Conservation (phyloP, 169 alveolate genomes). For the Amoebophrya sp. region DNA sequence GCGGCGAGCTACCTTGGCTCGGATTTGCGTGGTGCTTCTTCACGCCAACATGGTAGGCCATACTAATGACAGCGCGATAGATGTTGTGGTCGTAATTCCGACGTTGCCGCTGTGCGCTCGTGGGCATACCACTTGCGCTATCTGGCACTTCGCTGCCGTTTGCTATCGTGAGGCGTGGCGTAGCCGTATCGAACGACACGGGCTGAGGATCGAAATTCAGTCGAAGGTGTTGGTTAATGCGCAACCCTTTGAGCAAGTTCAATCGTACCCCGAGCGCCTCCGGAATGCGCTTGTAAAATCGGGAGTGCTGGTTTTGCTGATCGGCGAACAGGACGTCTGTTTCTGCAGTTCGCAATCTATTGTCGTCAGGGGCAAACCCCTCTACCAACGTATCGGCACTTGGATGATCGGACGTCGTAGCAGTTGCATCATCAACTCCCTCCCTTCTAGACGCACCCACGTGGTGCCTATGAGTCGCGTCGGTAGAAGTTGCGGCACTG, state of each 20-base stretch:
- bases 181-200: no score
- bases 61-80: background rate
- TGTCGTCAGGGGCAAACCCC: background rate
- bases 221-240: background rate
- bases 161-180: no score
- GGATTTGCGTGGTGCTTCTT: no score
- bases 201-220: background rate
- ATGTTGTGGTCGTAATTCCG: background rate
- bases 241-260: background rate
- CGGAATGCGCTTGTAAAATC: background rate
- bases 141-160: no score
- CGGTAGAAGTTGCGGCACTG: background rate
- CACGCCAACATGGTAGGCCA: background rate
- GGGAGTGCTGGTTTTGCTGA: background rate
- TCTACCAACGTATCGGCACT: background rate
- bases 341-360: background rate
- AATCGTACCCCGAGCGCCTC: background rate
- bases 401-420: background rate
- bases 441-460: background rate
- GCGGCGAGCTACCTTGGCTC: no score
- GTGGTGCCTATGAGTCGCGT: no score
- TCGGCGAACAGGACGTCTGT: background rate
- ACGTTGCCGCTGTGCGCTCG: background rate
- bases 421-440: background rate
- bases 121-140: no score